Evolutionary conservation across 2,329 filamentous ascomycete species (phyloP).

Genomic region (Berkeleyomyces rouxiae): DNA sequence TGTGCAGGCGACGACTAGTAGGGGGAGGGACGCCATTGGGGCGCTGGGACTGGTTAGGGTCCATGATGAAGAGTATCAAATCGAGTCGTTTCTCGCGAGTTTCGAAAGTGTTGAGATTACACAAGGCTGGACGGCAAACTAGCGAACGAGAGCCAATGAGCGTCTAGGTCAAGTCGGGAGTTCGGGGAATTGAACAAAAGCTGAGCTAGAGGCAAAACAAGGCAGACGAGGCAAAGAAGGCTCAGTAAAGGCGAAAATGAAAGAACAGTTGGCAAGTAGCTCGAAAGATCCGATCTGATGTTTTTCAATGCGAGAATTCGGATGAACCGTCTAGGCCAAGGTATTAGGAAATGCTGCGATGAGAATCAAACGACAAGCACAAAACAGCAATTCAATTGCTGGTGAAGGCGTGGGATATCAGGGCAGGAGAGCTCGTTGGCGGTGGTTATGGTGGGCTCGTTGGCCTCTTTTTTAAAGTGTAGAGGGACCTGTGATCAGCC

Average conservation of each 20-base stretch:
- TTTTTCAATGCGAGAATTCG: slow-evolving; percentile 13
- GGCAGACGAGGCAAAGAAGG: slow-evolving; percentile 1
- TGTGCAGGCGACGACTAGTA: slow-evolving; percentile 79
- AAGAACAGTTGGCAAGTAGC: neutral
- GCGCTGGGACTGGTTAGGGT: slow-evolving; percentile 25
- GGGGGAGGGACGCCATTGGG: slow-evolving; percentile 51
- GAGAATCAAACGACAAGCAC: slow-evolving; percentile 6
- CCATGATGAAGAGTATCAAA: slow-evolving; percentile 37
- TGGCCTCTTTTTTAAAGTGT: neutral
- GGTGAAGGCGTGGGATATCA: neutral
- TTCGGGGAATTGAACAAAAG: neutral
- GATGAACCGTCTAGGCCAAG: slow-evolving; percentile 5
- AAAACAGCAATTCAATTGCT: slow-evolving; percentile 8
- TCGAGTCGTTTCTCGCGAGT: slow-evolving; percentile 22
- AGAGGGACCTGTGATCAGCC: neutral
- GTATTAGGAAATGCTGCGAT: neutral
- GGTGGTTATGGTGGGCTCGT: neutral
- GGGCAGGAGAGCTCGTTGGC: neutral
- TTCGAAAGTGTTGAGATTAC: neutral
- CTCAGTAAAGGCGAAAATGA: slow-evolving; percentile 1
- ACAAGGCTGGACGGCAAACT: neutral
- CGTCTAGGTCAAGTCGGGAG: slow-evolving; percentile 1
- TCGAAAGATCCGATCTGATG: slow-evolving; percentile 11
- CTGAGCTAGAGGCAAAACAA: neutral
- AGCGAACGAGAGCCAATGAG: slow-evolving; percentile 3